Evolutionary conservation across 2,329 filamentous ascomycete species (phyloP).

Genomic region (Verticillium albo-atrum): DNA sequence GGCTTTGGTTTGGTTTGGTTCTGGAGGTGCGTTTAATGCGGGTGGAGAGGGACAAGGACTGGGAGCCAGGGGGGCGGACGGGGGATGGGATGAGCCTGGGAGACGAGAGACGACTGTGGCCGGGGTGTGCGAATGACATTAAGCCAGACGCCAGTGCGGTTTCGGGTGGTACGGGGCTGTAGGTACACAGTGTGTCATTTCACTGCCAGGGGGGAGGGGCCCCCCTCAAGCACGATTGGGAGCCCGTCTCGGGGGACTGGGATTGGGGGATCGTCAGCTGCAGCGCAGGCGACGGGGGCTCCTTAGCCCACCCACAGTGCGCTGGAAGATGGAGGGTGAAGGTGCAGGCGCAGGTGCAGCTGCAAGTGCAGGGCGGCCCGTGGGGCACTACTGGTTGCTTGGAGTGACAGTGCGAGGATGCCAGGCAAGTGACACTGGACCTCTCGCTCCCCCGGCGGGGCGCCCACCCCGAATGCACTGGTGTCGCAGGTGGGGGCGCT

Average conservation of each 20-base stretch:
- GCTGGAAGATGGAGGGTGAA: neutral
- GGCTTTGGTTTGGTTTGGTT: conserved; percentile 3
- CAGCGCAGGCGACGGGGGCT: neutral
- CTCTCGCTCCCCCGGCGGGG: neutral
- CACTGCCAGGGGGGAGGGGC: neutral
- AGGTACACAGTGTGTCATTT: neutral
- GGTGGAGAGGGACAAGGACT: conserved; percentile 11
- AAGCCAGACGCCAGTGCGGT: conserved; percentile 4
- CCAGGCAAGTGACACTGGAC: neutral
- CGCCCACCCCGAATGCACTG: neutral
- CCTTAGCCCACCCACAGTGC: neutral
- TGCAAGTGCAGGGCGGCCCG: too few species aligned
- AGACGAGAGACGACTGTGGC: neutral
- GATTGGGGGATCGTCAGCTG: neutral
- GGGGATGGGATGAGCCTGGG: conserved; percentile 4
- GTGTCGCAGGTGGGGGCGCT: neutral
- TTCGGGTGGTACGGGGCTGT: neutral
- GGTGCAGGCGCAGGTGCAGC: too few species aligned
- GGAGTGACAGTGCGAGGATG: neutral
- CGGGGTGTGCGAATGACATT: conserved; percentile 1
- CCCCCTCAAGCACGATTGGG: neutral
- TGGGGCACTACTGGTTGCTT: neutral
- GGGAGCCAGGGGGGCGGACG: conserved; percentile 8
- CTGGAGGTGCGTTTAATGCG: conserved; percentile 14
- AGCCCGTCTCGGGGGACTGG: neutral